These are phyloP conservation scores for Reticulomyxa filosa DNA, from an alignment of 78 protist species.

Conservation along the genomic window DNA sequence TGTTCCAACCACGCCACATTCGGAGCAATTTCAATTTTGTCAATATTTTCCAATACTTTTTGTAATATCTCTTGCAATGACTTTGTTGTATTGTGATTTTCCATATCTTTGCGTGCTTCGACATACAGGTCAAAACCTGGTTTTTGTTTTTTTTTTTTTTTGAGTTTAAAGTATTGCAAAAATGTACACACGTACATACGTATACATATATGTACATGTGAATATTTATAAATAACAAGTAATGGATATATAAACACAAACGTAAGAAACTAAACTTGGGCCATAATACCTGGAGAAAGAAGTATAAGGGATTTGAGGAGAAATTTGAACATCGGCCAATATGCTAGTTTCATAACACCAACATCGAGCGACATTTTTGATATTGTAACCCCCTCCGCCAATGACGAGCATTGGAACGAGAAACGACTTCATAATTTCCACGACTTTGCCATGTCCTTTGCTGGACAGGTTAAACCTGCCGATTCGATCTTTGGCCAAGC, in stretches of 20 bases:
- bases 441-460: conserved; percentile 68
- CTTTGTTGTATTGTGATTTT: too few species aligned
- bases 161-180: too few species aligned
- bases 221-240: neutral
- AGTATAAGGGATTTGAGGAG: neutral
- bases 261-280: neutral
- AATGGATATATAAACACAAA: neutral
- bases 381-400: neutral
- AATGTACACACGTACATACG: neutral
- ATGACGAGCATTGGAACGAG: too few species aligned
- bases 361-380: neutral
- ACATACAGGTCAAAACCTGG: too few species aligned
- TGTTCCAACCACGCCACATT: too few species aligned
- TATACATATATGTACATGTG: neutral
- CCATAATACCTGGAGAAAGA: neutral
- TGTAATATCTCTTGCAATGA: too few species aligned
- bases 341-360: neutral
- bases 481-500: conserved; percentile 77
- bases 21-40: too few species aligned
- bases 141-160: too few species aligned
- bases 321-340: neutral
- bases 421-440: conserved; percentile 48
- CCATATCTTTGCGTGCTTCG: too few species aligned
- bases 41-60: too few species aligned
- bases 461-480: conserved; percentile 80